These are phyloP conservation scores for Colletotrichum phormii DNA, from an alignment of 2,329 filamentous ascomycete species.

Conservation along the genomic window DNA sequence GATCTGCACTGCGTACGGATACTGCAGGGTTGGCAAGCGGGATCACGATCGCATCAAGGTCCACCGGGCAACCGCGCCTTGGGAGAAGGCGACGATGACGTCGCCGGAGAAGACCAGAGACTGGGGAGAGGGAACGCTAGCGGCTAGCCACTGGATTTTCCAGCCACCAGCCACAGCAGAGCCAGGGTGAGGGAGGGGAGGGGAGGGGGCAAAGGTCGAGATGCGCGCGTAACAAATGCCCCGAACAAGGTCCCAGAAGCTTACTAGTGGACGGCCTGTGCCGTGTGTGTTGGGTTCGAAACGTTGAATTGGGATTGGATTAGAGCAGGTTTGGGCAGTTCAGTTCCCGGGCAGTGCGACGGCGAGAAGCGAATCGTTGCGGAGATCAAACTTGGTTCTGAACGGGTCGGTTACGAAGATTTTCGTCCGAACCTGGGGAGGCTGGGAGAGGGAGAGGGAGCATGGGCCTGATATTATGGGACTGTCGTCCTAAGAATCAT, in stretches of 20 bases:
- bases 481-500: neutral
- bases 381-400: constrained; percentile 14
- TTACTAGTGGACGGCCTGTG: constrained; percentile 17
- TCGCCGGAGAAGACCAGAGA: neutral
- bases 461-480: constrained; percentile 13
- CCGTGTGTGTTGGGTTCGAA: constrained; percentile 13
- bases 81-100: neutral
- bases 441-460: neutral
- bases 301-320: neutral
- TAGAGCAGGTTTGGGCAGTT: neutral
- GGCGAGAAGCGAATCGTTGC: neutral
- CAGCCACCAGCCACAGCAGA: neutral
- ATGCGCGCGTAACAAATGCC: neutral
- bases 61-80: constrained; percentile 9
- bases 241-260: neutral
- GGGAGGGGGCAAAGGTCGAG: neutral
- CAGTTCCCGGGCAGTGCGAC: neutral
- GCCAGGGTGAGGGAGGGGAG: neutral
- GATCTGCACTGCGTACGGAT: no score
- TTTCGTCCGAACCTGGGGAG: constrained; percentile 17
- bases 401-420: constrained; percentile 15
- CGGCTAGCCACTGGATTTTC: neutral
- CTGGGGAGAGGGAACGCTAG: neutral
- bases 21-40: neutral
- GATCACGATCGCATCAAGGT: neutral